These are phyloP conservation scores for Plectranthus barbatus DNA, from an alignment of 257 asterid species.

Conservation along the genomic window DNA sequence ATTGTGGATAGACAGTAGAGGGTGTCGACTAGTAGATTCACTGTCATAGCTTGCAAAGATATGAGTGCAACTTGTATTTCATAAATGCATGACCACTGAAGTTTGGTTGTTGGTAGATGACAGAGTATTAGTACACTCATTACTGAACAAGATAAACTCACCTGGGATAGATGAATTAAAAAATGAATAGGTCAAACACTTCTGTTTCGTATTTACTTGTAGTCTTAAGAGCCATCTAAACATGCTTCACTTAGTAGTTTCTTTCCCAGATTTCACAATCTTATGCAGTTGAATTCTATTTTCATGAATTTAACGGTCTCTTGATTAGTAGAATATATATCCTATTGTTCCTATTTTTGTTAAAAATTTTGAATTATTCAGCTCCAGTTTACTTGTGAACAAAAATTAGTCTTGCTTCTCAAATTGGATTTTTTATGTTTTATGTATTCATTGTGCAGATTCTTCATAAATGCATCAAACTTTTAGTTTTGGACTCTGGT, in stretches of 20 bases:
- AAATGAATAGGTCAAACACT: too few species aligned
- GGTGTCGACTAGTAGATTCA: neutral
- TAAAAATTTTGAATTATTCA: conserved; percentile 7
- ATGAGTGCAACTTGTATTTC: neutral
- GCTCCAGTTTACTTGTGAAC: conserved; percentile 15
- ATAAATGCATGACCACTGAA: neutral
- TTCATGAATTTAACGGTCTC: neutral
- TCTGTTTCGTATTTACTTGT: too few species aligned
- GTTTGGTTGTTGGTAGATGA: neutral
- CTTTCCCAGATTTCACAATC: neutral
- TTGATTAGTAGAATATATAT: neutral
- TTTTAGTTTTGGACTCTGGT: conserved; percentile 90
- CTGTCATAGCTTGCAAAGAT: too few species aligned
- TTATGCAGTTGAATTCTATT: conserved; percentile 1
- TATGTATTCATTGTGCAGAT: conserved; percentile 91
- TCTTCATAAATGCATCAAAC: conserved; percentile 75
- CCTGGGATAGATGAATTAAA: neutral
- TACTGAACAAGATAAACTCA: neutral
- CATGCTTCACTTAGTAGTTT: neutral
- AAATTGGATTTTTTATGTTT: conserved; percentile 39
- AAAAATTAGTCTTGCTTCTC: conserved; percentile 17
- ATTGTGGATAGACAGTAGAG: neutral
- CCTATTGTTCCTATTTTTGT: neutral
- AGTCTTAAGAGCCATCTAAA: neutral
- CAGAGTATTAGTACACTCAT: neutral